These are phyloP conservation scores for Coemansia furcata DNA, from an alignment of 192 early-diverging fungal species.

Conservation along the genomic window DNA sequence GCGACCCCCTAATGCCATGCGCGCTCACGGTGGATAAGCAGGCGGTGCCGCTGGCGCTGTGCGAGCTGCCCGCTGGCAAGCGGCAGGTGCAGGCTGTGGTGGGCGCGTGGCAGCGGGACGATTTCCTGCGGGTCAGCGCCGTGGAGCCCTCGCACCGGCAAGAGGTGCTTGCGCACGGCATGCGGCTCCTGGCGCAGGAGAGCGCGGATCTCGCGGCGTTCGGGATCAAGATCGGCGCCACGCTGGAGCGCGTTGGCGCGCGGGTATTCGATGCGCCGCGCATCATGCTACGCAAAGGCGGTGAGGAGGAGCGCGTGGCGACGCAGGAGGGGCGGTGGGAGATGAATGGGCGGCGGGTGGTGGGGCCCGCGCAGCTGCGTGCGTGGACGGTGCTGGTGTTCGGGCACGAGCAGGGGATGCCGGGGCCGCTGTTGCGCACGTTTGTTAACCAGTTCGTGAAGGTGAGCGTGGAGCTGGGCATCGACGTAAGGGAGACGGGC, in stretches of 20 bases:
- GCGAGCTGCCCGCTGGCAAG: neutral
- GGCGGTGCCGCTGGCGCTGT: constrained; percentile 15
- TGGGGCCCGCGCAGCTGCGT: neutral
- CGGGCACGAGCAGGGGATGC: constrained; percentile 2
- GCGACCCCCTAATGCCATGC: constrained; percentile 7
- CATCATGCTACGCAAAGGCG: neutral
- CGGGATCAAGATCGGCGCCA: constrained; percentile 7
- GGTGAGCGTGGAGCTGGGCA: constrained; percentile 3
- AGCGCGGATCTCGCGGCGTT: constrained; percentile 1
- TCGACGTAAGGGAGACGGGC: constrained; percentile 11
- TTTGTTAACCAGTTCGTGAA: constrained; percentile 25
- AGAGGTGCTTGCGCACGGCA: neutral
- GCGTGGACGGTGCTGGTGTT: constrained; percentile 33
- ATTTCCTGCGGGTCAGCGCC: neutral
- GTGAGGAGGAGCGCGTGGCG: neutral
- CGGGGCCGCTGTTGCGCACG: neutral
- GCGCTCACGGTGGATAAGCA: neutral
- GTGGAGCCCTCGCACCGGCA: neutral
- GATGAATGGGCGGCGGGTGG: neutral
- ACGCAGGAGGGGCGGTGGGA: constrained; percentile 9
- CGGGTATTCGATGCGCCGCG: constrained; percentile 10
- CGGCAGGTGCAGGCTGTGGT: constrained; percentile 1
- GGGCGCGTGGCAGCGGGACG: constrained; percentile 9
- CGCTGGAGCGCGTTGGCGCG: constrained; percentile 7
- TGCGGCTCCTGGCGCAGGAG: neutral